phyloP scores from a whole-genome alignment of 225 moss, liverwort and hornwort genomes.

The Pseudisothecium myosuroides region DNA sequence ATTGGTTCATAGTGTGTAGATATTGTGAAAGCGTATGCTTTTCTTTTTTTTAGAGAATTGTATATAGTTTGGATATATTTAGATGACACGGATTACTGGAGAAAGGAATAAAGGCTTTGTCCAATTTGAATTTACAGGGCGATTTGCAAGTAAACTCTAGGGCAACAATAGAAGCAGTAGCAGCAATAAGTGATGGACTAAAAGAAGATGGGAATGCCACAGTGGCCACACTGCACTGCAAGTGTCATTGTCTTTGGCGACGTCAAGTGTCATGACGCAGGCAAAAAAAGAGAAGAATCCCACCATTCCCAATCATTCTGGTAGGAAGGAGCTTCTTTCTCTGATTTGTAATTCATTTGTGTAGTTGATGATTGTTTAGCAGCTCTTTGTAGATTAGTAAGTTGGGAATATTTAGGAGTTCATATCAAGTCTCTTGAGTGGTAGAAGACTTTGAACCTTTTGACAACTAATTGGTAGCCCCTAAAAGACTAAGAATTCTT shows the following conservation, averaged over 20 bases:
- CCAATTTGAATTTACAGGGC: slow-evolving; percentile 6
- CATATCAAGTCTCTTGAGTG: neutral
- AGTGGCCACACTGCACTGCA: slow-evolving; percentile 1
- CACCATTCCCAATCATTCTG: slow-evolving; percentile 57
- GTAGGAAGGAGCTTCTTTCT: neutral
- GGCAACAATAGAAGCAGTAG: neutral
- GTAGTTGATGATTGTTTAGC: neutral
- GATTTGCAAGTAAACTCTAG: slow-evolving; percentile 17
- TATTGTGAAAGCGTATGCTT: too few species aligned
- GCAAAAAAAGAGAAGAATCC: slow-evolving; percentile 20
- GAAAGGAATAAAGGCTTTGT: neutral
- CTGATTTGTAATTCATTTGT: neutral
- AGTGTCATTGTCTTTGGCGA: slow-evolving; percentile 17
- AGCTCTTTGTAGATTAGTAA: neutral
- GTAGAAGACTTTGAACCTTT: neutral
- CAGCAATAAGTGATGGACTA: neutral
- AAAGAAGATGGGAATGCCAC: slow-evolving; percentile 11
- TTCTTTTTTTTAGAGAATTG: too few species aligned
- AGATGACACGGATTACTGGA: too few species aligned
- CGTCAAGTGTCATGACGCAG: slow-evolving; percentile 11
- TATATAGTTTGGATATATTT: too few species aligned
- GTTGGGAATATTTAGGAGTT: neutral
- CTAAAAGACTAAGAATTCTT: too few species aligned
- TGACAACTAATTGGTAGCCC: too few species aligned
- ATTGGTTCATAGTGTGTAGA: too few species aligned